Evolutionary conservation across 2,329 filamentous ascomycete species (phyloP).

Genomic region (Ceratocystis lukuohia): DNA sequence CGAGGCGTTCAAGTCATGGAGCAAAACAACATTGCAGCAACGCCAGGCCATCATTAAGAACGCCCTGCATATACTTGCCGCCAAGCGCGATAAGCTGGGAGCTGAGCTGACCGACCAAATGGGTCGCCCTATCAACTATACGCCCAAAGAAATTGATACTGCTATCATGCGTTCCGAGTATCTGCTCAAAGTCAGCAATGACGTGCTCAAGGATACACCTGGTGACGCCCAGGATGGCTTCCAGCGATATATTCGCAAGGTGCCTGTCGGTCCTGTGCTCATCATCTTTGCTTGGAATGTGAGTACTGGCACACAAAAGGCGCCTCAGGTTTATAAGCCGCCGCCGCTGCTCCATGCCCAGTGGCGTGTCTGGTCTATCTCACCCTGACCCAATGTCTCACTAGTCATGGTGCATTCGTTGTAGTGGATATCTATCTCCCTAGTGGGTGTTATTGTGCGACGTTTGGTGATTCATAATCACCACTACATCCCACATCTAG

Average conservation of each 20-base stretch:
- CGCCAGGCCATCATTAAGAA: conserved; percentile 70
- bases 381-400: not conserved
- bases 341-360: not conserved
- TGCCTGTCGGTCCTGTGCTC: conserved; percentile 74
- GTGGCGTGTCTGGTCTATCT: not conserved
- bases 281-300: conserved; percentile 96
- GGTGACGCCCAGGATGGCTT: conserved; percentile 80
- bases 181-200: conserved; percentile 67
- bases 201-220: conserved; percentile 64
- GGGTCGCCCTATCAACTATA: conserved; percentile 83
- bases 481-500: not conserved
- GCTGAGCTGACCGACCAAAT: conserved; percentile 86
- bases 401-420: not conserved
- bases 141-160: conserved; percentile 68
- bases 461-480: not conserved
- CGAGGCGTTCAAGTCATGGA: conserved; percentile 63
- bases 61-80: conserved; percentile 56
- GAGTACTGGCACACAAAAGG: conserved; percentile 29
- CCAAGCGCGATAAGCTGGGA: conserved; percentile 66
- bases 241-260: conserved; percentile 77
- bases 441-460: not conserved
- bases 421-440: not conserved
- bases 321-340: not conserved
- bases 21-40: conserved; percentile 58
- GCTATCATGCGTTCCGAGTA: conserved; percentile 78